A percentile compares a stretch with the other conserved stretches of the same genome.
Conservation (phyloP, 2,329 filamentous ascomycete genomes). For the Beauveria sp. region DNA sequence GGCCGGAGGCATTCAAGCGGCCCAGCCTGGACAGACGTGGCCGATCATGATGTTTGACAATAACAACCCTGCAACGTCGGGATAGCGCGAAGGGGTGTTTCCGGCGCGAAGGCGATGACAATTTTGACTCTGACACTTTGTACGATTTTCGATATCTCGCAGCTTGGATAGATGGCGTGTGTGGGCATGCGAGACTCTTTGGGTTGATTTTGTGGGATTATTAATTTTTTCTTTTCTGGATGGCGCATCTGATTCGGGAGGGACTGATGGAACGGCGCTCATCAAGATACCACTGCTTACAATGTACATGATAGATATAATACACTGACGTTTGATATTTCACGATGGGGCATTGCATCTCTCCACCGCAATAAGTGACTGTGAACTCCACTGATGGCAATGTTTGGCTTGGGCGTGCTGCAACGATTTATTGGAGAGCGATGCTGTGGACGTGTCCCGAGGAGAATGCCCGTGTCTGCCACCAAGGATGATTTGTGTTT, state of each 20-base stretch:
- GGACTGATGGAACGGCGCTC: background rate
- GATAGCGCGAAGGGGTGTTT: background rate
- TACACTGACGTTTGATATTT: background rate
- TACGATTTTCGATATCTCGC: background rate
- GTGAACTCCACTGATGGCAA: too few species aligned
- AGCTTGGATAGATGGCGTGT: background rate
- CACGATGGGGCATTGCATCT: background rate
- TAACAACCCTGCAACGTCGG: slow-evolving; percentile 1
- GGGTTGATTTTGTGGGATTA: background rate
- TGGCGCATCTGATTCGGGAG: background rate
- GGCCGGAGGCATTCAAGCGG: background rate
- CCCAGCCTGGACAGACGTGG: slow-evolving; percentile 4
- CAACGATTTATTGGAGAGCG: too few species aligned
- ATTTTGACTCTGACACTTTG: background rate
- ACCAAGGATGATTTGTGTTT: too few species aligned
- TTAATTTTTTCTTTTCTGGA: background rate
- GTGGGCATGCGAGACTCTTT: background rate
- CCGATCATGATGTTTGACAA: slow-evolving; percentile 10
- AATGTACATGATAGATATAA: background rate
- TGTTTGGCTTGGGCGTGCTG: background rate
- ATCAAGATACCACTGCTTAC: slow-evolving; percentile 1
- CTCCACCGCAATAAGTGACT: background rate
- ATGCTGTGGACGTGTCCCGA: too few species aligned
- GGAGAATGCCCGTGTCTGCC: background rate
- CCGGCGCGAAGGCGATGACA: background rate